Percentiles rank a stretch among this genome's conserved stretches.
These are phyloP conservation scores for Daucus carota DNA, from an alignment of 129 eudicot species.

Conservation along the genomic window DH1_v3.0 NC_030387.2:25723001-25723500, in stretches of 20 bases:
- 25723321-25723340: not conserved
- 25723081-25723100: no score
- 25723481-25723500: not conserved
- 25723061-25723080: not conserved
- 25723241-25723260: not conserved
- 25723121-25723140: not conserved
- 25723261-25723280: not conserved
- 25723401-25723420: not conserved
- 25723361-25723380: constrained; percentile 1
- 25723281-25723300: not conserved
- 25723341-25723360: not conserved
- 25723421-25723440: not conserved
- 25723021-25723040: no score
- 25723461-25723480: not conserved
- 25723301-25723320: not conserved
- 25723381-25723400: not conserved
- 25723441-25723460: not conserved
- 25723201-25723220: not conserved
- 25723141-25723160: no score
- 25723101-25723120: not conserved
- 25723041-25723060: not conserved
- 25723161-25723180: no score
- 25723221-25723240: not conserved
- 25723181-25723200: not conserved
- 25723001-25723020: no score